Evolutionary conservation across 345 rosid species (phyloP), one percentile per base, ranked within the genome.

Genomic region (Carallia pectinifolia): DNA sequence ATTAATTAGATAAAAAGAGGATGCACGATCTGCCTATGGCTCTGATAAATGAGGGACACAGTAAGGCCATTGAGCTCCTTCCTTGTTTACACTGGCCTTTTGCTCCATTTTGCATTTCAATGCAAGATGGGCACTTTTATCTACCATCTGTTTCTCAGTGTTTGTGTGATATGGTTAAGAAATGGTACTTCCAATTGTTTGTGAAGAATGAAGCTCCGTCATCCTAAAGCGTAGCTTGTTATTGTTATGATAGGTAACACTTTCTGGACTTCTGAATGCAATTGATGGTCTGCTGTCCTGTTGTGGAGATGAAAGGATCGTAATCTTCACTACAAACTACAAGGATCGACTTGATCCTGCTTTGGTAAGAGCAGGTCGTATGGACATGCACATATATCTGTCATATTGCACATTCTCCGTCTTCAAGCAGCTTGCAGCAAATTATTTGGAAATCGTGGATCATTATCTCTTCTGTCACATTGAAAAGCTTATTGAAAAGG

Each of bases 301-400:
- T 77, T 80, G 88, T 60, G 88, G 84, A 61, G 82, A 82, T 6
- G 85, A 76, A 71, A 74, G 85, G 82, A 76, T 85, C 50, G 70
- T 79, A 3, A 73, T 85, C 16, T 82, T 84, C 81, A 84, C 88
- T 10, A 85, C 85, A 1, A 85, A 85, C 53, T 74, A 69, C 56
- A 82, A 55, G 33, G 88, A 85, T 36, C 62, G 72, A 13, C 67
- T 85, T 2, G 88, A 82, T 38, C 80, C 82, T 9, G 84, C 88
- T 0, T 54, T 83, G 67, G 60, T 80, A n/a, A 71, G 86, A 72
- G 73, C 84, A 0, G 86, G 86, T 1, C 86, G 81, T 0, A 83
- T 83, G 84, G 86, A 83, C 58, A 59, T 64, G 71, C 86, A 83
- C 69, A 73, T 83, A 40, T 36, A 65, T 65, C 44, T 83, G 30